A percentile compares a stretch with the other conserved stretches of the same genome.
Conservation (phyloP, 331 rosid species). For the Ulmus americana region DNA sequence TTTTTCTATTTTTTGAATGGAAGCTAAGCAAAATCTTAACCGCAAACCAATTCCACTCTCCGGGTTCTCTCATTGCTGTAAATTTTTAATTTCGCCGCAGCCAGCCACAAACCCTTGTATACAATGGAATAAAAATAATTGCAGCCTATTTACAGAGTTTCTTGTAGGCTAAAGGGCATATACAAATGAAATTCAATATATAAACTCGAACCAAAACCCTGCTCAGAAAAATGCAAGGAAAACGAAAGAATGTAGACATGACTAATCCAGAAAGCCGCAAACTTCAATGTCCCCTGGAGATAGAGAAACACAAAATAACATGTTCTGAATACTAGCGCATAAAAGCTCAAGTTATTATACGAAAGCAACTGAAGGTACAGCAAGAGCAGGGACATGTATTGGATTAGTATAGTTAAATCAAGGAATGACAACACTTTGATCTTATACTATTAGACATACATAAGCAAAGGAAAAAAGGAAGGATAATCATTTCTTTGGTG, state of each 20-base stretch:
- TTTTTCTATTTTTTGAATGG: too few relatives aligned
- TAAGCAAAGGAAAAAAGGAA: too few relatives aligned
- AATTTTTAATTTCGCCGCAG: constrained; percentile 25
- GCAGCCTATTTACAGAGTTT: constrained; percentile 55
- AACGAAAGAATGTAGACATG: constrained; percentile 27
- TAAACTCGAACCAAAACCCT: constrained; percentile 28
- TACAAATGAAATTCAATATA: constrained; percentile 34
- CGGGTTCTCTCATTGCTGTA: not conserved
- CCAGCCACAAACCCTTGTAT: constrained; percentile 27
- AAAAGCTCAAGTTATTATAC: too few relatives aligned
- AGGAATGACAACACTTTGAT: too few relatives aligned
- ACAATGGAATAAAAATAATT: constrained; percentile 31
- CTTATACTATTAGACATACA: too few relatives aligned
- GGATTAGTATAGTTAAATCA: too few relatives aligned
- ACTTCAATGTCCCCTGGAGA: constrained; percentile 30
- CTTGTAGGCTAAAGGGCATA: constrained; percentile 46
- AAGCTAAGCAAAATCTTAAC: not conserved
- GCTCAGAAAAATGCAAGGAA: constrained; percentile 22
- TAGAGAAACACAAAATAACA: not conserved
- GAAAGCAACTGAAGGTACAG: too few relatives aligned
- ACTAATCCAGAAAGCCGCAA: constrained; percentile 34
- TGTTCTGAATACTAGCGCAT: not conserved
- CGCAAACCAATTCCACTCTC: not conserved
- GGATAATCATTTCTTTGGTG: too few relatives aligned
- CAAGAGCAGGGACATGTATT: too few relatives aligned